A percentile compares a stretch with the other conserved stretches of the same genome.
Conservation (phyloP, 2,329 filamentous ascomycete species). For the Sphaerulina musiva region DNA sequence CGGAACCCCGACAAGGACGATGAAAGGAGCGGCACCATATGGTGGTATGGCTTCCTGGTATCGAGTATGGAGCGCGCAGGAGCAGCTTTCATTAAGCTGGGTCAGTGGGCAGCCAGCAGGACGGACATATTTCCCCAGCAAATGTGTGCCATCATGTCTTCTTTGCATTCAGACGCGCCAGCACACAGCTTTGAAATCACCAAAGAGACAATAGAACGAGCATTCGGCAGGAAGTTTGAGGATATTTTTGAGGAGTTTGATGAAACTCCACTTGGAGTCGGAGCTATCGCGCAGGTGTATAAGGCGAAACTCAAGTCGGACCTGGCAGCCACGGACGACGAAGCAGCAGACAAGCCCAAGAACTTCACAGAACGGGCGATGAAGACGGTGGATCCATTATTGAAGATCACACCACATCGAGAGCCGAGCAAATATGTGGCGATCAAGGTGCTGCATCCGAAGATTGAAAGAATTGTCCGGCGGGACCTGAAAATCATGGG, state of each 20-base stretch:
- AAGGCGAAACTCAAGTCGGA: constrained; percentile 83
- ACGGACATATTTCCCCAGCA: constrained; percentile 93
- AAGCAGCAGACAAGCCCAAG: constrained; percentile 48
- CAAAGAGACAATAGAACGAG: constrained; percentile 68
- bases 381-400: constrained; percentile 74
- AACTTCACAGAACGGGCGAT: constrained; percentile 63
- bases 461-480: constrained; percentile 82
- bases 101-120: constrained; percentile 95
- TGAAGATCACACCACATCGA: constrained; percentile 78
- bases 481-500: constrained; percentile 89
- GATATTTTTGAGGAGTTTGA: constrained; percentile 97
- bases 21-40: constrained; percentile 74
- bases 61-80: constrained; percentile 85
- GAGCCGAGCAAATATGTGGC: constrained; percentile 90
- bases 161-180: constrained; percentile 87
- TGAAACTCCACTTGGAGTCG: constrained; percentile 80
- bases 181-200: constrained; percentile 80
- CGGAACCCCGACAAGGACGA: constrained; percentile 59
- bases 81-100: constrained; percentile 96
- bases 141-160: constrained; percentile 89
- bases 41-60: constrained; percentile 92
- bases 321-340: constrained; percentile 58
- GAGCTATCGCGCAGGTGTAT: constrained; percentile 96
- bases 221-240: constrained; percentile 75
- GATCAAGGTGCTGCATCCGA: constrained; percentile 89